These are phyloP conservation scores for Coemansia brasiliensis DNA, from an alignment of 192 early-diverging fungal genomes.

Conservation along the genomic window DNA sequence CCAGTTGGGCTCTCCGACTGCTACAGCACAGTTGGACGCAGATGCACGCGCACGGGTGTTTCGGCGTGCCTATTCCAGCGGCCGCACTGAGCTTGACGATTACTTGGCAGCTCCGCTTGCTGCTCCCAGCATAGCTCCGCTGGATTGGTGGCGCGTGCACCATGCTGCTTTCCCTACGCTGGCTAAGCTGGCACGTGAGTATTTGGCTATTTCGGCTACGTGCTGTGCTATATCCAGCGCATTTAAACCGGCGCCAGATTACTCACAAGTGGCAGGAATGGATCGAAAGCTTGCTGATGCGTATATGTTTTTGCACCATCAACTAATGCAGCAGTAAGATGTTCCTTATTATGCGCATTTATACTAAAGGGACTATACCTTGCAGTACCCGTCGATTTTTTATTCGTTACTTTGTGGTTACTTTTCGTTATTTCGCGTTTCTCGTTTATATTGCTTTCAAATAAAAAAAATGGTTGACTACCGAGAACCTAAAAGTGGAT, in stretches of 20 bases:
- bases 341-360: neutral
- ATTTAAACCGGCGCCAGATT: conserved; percentile 25
- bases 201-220: conserved; percentile 37
- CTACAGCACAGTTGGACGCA: conserved; percentile 23
- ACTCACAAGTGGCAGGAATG: conserved; percentile 29
- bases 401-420: conserved; percentile 3
- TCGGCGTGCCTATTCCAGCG: conserved; percentile 30
- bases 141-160: conserved; percentile 46
- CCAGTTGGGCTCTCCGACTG: conserved; percentile 21
- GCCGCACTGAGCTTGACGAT: conserved; percentile 46
- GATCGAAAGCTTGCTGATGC: conserved; percentile 33
- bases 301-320: conserved; percentile 44
- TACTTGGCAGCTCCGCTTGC: conserved; percentile 42
- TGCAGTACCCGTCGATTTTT: neutral
- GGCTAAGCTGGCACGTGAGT: conserved; percentile 38
- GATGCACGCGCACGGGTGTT: conserved; percentile 41
- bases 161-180: conserved; percentile 30
- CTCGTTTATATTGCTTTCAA: conserved; percentile 5
- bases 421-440: neutral
- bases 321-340: conserved; percentile 15
- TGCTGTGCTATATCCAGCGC: conserved; percentile 19
- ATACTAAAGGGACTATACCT: neutral
- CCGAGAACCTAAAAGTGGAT: no score
- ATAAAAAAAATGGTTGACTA: no score
- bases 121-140: conserved; percentile 16